A percentile compares a stretch with the other conserved stretches of the same genome.
These are phyloP conservation scores for Fusarium sp. DNA, from an alignment of 2,329 filamentous ascomycete genomes.

Conservation along the genomic window DNA sequence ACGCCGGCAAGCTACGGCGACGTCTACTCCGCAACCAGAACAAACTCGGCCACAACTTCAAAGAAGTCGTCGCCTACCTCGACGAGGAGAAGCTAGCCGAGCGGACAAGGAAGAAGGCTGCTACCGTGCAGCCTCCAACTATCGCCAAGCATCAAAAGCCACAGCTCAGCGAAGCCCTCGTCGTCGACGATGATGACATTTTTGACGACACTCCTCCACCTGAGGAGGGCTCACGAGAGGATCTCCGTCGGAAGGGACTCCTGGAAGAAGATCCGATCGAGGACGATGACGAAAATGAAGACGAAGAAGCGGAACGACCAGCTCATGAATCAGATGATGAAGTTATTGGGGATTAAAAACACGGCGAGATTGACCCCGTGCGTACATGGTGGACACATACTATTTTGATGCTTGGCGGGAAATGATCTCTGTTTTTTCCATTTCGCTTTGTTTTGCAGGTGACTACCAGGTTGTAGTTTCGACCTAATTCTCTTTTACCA, in stretches of 20 bases:
- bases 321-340: constrained; percentile 61
- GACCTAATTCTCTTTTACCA: neutral
- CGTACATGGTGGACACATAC: constrained; percentile 28
- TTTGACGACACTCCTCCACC: constrained; percentile 66
- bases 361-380: constrained; percentile 8
- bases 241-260: constrained; percentile 69
- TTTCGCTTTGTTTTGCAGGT: constrained; percentile 18
- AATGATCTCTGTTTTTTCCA: constrained; percentile 29
- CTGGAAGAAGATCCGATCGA: constrained; percentile 65
- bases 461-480: constrained; percentile 9
- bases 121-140: constrained; percentile 34
- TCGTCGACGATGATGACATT: constrained; percentile 61
- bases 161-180: constrained; percentile 61
- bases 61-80: constrained; percentile 84
- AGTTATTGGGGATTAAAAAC: constrained; percentile 61
- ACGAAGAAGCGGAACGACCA: constrained; percentile 49
- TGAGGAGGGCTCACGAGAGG: constrained; percentile 72
- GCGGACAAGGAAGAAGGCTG: constrained; percentile 59
- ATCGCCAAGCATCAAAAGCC: constrained; percentile 54
- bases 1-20: constrained; percentile 75
- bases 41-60: constrained; percentile 88
- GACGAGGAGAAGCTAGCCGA: constrained; percentile 75
- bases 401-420: constrained; percentile 26
- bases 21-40: constrained; percentile 83
- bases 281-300: constrained; percentile 54